Evolutionary conservation across 192 early-diverging fungal genomes (phyloP), one percentile per base, ranked within the genome.

Genomic region (Rhizoclosmatium globosum): DNA sequence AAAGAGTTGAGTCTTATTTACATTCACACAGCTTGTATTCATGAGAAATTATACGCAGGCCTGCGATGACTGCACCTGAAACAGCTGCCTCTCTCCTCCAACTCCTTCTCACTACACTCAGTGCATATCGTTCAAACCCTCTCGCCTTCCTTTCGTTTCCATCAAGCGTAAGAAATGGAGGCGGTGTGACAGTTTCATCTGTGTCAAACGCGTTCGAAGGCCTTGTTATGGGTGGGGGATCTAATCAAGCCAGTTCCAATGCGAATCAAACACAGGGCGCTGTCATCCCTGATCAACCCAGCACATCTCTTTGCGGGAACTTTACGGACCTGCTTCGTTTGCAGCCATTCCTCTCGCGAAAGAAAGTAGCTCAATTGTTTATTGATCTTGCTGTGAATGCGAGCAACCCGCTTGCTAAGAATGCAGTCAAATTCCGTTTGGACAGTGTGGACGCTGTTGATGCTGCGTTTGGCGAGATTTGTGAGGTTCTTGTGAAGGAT

Each of bases 311-410:
- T 39, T 86, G 84, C 4, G 90, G 90, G 3, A 92, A 94, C 81
- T 98, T 96, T 78, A 89, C 91, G 13, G 87, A 93, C n/a, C 84
- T 99, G 41, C 88, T 99, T 45, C 88, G 89, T 48, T 85, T 93
- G 21, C 97, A 98, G 79, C 90, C 93, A 0, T 97, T 91, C 82
- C 84, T 89, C 50, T 95, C 93, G 7, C 93, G 97, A 38, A 91
- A 93, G 45, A 87, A 93, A 50, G 89, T 99, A 45, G 95, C 96
- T 0, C 92, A 93, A 17, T 89, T 92, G 1, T 82, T 98, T 72
- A 88, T 94, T 45, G 87, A 61, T 2, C 11, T 47, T 19, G 23
- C 64, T 65, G 61, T 65, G n/a, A 59, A 41, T 9, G 69, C 69
- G 19, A 41, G 56, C 2, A 71, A 68, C n/a, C 21, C 57, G 6